Percentiles rank a stretch among this genome's conserved stretches.
phyloP scores from a whole-genome alignment of 2,329 filamentous ascomycete species.

The Claviceps purpurea region DNA sequence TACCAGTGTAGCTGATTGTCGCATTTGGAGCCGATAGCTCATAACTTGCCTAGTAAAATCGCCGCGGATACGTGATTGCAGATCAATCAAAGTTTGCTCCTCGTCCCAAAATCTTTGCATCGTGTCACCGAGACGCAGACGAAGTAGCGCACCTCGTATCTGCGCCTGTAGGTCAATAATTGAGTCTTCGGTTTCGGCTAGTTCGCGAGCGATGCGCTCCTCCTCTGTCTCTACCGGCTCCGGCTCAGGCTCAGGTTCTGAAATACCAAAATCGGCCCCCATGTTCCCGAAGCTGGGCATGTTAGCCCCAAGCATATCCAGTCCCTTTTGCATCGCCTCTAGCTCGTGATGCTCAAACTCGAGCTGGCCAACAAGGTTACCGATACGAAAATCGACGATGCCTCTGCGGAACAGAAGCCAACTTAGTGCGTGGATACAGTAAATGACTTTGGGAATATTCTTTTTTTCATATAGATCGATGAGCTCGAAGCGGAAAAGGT shows the following conservation, averaged over 20 bases:
- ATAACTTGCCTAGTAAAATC: slow-evolving; percentile 77
- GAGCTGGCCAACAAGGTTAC: slow-evolving; percentile 88
- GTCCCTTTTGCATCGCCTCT: slow-evolving; percentile 89
- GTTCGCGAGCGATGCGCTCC: slow-evolving; percentile 69
- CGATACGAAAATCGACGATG: slow-evolving; percentile 89
- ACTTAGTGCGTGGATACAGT: slow-evolving; percentile 93
- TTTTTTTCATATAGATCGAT: slow-evolving; percentile 99
- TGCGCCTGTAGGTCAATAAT: slow-evolving; percentile 79
- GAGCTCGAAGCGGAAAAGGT: slow-evolving; percentile 91
- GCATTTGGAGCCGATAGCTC: slow-evolving; percentile 73
- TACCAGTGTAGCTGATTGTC: slow-evolving; percentile 61
- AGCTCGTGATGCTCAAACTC: slow-evolving; percentile 97
- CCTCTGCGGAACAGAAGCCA: slow-evolving; percentile 96
- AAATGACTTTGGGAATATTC: slow-evolving; percentile 97
- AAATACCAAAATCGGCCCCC: slow-evolving; percentile 82
- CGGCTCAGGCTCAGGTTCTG: slow-evolving; percentile 62
- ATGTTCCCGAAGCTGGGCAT: slow-evolving; percentile 99
- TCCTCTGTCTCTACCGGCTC: slow-evolving; percentile 82
- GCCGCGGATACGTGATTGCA: slow-evolving; percentile 78
- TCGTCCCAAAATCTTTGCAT: slow-evolving; percentile 88
- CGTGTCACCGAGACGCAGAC: slow-evolving; percentile 61
- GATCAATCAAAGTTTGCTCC: slow-evolving; percentile 62
- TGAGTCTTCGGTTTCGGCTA: slow-evolving; percentile 58
- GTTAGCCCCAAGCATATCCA: slow-evolving; percentile 85
- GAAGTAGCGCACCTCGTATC: slow-evolving; percentile 64